Conservation (phyloP, 441 rosid genomes). For the Viola pubescens region DNA sequence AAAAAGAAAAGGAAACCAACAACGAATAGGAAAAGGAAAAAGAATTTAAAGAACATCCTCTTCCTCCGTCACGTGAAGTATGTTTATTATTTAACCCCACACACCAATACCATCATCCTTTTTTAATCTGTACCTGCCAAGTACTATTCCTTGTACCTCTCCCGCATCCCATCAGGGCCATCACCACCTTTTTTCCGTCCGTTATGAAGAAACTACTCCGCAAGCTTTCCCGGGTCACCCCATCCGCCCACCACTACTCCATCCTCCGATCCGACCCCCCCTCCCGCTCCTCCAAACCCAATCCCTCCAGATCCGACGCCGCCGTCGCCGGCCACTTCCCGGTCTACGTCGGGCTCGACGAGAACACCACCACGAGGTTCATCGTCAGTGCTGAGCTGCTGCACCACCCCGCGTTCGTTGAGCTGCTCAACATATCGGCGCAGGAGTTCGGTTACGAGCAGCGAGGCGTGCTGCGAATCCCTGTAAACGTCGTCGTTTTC, state of each 20-base stretch:
- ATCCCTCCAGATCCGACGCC: background rate
- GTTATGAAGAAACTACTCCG: background rate
- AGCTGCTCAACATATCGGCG: slow-evolving; percentile 1
- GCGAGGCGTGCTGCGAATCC: background rate
- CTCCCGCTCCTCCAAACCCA: background rate
- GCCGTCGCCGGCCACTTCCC: background rate
- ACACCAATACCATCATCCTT: background rate
- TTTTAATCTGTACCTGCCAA: background rate
- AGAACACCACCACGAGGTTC: background rate
- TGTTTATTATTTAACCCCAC: too few relatives aligned
- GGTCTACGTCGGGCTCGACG: background rate
- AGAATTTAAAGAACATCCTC: too few relatives aligned
- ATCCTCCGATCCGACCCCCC: background rate
- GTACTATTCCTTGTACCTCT: background rate
- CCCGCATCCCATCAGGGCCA: background rate
- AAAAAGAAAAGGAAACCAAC: too few relatives aligned
- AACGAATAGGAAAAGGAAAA: too few relatives aligned
- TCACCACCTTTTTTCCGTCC: background rate
- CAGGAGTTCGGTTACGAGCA: slow-evolving; percentile 1
- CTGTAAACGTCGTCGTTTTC: background rate
- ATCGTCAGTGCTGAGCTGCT: background rate
- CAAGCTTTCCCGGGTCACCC: background rate
- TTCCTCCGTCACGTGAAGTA: too few relatives aligned
- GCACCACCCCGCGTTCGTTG: background rate
- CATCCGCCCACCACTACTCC: background rate